phyloP scores from a whole-genome alignment of 768 basidiomycete genomes.

The Cantharellus anzutake region DNA sequence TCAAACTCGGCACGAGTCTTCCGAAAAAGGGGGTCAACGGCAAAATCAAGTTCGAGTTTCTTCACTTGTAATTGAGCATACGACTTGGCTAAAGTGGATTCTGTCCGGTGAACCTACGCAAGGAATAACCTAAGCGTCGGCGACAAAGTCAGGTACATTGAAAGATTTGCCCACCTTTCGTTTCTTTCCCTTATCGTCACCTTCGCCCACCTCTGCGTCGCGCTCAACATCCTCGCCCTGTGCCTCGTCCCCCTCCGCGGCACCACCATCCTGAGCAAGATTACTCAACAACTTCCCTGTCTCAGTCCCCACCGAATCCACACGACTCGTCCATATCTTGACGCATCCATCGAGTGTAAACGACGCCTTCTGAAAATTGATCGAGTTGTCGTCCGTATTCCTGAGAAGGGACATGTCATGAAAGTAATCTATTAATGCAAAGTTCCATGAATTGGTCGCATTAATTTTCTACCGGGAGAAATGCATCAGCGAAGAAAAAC shows the following conservation, averaged over 20 bases:
- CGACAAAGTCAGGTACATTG: background rate
- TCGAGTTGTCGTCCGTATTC: constrained; percentile 84
- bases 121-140: background rate
- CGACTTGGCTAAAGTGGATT: constrained; percentile 79
- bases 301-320: constrained; percentile 92
- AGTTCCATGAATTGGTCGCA: constrained; percentile 90
- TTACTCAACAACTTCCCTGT: constrained; percentile 90
- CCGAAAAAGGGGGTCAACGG: constrained; percentile 89
- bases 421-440: constrained; percentile 96
- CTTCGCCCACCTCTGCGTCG: constrained; percentile 50
- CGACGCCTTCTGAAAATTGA: constrained; percentile 98
- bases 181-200: constrained; percentile 40
- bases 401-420: constrained; percentile 93
- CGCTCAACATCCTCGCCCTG: constrained; percentile 35
- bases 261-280: constrained; percentile 40
- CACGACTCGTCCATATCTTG: constrained; percentile 97
- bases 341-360: constrained; percentile 96
- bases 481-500: constrained; percentile 5
- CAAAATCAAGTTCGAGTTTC: constrained; percentile 88
- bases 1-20: constrained; percentile 98
- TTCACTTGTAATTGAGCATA: constrained; percentile 66
- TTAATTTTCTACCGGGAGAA: constrained; percentile 75
- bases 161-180: constrained; percentile 18
- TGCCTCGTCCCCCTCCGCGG: constrained; percentile 20
- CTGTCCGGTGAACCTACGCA: constrained; percentile 35